Evolutionary conservation across 345 rosid species (phyloP).

Genomic region (Lumnitzera littorea): DNA sequence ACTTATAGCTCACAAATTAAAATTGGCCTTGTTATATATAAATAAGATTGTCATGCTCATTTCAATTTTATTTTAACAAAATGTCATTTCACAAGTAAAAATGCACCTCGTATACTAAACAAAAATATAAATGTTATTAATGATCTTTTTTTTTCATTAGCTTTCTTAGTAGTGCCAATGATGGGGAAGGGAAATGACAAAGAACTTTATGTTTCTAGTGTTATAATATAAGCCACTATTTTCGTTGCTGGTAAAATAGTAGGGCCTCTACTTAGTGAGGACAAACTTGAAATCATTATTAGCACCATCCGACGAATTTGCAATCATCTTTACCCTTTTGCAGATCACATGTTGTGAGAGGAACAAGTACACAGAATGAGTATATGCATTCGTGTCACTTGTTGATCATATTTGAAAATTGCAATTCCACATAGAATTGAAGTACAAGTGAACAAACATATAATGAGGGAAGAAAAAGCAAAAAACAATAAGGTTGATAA

Average conservation of each 20-base stretch:
- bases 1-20: too few species aligned
- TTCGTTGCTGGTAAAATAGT: slow-evolving; percentile 68
- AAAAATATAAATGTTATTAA: too few species aligned
- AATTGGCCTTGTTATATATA: too few species aligned
- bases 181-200: slow-evolving; percentile 33
- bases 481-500: too few species aligned
- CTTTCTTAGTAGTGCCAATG: slow-evolving; percentile 12
- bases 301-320: slow-evolving; percentile 38
- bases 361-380: slow-evolving; percentile 61
- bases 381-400: slow-evolving; percentile 25
- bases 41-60: too few species aligned
- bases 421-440: slow-evolving; percentile 6
- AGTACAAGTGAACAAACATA: too few species aligned
- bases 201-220: slow-evolving; percentile 62
- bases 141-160: too few species aligned
- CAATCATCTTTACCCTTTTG: slow-evolving; percentile 40
- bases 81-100: too few species aligned
- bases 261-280: slow-evolving; percentile 29
- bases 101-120: too few species aligned
- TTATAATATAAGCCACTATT: slow-evolving; percentile 52
- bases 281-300: slow-evolving; percentile 56
- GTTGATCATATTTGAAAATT: slow-evolving; percentile 76
- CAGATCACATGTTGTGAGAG: slow-evolving; percentile 36
- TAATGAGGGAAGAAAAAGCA: not conserved
- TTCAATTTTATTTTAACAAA: too few species aligned